phyloP scores from a whole-genome alignment of 2,329 filamentous ascomycete species.

The Daldinia sp. region DNA sequence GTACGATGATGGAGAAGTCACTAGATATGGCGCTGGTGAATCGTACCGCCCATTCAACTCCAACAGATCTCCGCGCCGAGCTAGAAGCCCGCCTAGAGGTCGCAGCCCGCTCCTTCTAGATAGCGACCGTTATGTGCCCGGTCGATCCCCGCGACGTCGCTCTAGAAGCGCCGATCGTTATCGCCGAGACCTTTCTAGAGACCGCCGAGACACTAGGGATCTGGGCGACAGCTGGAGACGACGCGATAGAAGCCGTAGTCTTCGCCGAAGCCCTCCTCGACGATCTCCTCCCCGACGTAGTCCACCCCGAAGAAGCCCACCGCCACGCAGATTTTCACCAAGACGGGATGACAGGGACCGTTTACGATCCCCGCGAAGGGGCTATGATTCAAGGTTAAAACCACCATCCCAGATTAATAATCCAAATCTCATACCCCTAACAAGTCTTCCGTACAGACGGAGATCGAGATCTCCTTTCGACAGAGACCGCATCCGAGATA shows the following conservation, averaged over 20 bases:
- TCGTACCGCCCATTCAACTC: slow-evolving; percentile 67
- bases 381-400: slow-evolving; percentile 51
- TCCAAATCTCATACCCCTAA: slow-evolving; percentile 44
- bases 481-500: slow-evolving; percentile 54
- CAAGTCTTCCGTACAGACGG: slow-evolving; percentile 50
- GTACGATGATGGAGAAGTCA: slow-evolving; percentile 69
- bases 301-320: slow-evolving; percentile 48
- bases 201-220: slow-evolving; percentile 38
- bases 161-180: slow-evolving; percentile 54
- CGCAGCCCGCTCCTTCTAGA: slow-evolving; percentile 49
- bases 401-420: slow-evolving; percentile 37
- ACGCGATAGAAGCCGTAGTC: slow-evolving; percentile 51
- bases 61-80: slow-evolving; percentile 56
- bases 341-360: slow-evolving; percentile 51
- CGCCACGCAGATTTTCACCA: slow-evolving; percentile 50
- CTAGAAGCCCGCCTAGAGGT: slow-evolving; percentile 45
- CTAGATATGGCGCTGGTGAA: slow-evolving; percentile 68
- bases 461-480: slow-evolving; percentile 64
- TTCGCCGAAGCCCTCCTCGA: slow-evolving; percentile 49
- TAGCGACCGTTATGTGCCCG: slow-evolving; percentile 54
- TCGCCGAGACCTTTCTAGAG: slow-evolving; percentile 50
- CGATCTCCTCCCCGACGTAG: slow-evolving; percentile 46
- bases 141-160: slow-evolving; percentile 52
- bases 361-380: slow-evolving; percentile 51
- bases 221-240: slow-evolving; percentile 50